phyloP scores from a whole-genome alignment of 2,329 filamentous ascomycete species.

The Phoma sp. region DNA sequence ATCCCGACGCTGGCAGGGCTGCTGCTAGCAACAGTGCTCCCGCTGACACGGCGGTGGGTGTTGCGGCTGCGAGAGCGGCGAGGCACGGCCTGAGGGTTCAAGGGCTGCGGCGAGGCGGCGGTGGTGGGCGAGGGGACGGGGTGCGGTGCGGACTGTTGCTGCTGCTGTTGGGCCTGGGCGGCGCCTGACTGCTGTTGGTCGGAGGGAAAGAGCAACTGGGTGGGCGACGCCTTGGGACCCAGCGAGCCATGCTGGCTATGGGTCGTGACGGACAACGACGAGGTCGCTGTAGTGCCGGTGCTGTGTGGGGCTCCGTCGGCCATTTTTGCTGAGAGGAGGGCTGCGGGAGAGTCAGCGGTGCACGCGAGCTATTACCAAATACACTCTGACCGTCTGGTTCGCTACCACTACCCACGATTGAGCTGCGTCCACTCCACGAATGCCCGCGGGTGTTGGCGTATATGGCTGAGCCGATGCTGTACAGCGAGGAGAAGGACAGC shows the following conservation, averaged over 20 bases:
- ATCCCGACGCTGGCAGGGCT: conserved; percentile 71
- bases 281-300: conserved; percentile 53
- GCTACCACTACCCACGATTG: conserved; percentile 52
- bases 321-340: conserved; percentile 30
- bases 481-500: conserved; percentile 74
- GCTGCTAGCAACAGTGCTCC: conserved; percentile 80
- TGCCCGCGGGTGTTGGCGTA: conserved; percentile 58
- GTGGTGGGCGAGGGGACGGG: conserved; percentile 16
- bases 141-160: conserved; percentile 4
- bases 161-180: neutral
- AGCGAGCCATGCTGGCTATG: conserved; percentile 51
- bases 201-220: conserved; percentile 42
- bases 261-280: conserved; percentile 52
- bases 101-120: conserved; percentile 26
- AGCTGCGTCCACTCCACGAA: conserved; percentile 57
- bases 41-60: conserved; percentile 78
- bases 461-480: conserved; percentile 69
- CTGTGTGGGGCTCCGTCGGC: conserved; percentile 35
- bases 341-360: neutral
- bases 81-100: conserved; percentile 14
- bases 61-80: conserved; percentile 49
- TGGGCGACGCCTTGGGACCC: conserved; percentile 48
- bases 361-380: neutral
- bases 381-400: conserved; percentile 50
- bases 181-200: conserved; percentile 25